Evolutionary conservation across 805 yeast species (phyloP), one percentile per base, ranked within the genome.

Genomic region (Tetrapisispora iriomotensis): DNA sequence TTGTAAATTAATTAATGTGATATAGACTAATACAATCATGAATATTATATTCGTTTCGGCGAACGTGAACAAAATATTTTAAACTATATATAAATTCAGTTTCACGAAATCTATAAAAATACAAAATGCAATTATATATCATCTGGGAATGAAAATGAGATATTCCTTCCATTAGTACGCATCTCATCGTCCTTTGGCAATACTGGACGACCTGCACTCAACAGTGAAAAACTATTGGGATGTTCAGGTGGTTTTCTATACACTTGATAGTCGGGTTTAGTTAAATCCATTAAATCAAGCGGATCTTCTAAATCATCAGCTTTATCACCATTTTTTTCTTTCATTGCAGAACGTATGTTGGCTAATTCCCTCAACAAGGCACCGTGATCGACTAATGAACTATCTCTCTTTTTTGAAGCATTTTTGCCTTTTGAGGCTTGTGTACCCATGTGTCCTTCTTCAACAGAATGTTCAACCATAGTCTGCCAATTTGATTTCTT

Each of bases 401-500:
- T 42, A 38, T 57, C 60, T 29, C 47, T 53, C 29, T 34, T 45
- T 26, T 44, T 46, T n/a, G 42, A 33, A n/a, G 39, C 30, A 2
- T 21, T 29, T n/a, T 27, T 20, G 21, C 31, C 44, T 3, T 21
- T 15, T 12, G 38, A 40, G 3, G 37, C 29, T 10, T 29, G 32
- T 13, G 30, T 40, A 15, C 43, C 50, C 13, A 40, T 51, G 2
- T 22, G 15, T 5, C 36, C 33, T 26, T 51, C 58, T 31, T 52
- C 60, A 4, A 56, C 58, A 13, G 57, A 55, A 34, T 60, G 50
- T 66, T 75, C 77, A 67, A 72, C 79, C 82, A 77, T 52, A 64
- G 73, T 53, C 65, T 72, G 64, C 82, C 82, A 77, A 43, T 75
- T 78, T 35, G 72, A 70, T 51, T 70, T 67, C 50, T 72, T 71